These are phyloP conservation scores for Osmanthus fragrans DNA, from an alignment of 257 asterid species.

Conservation along the genomic window DNA sequence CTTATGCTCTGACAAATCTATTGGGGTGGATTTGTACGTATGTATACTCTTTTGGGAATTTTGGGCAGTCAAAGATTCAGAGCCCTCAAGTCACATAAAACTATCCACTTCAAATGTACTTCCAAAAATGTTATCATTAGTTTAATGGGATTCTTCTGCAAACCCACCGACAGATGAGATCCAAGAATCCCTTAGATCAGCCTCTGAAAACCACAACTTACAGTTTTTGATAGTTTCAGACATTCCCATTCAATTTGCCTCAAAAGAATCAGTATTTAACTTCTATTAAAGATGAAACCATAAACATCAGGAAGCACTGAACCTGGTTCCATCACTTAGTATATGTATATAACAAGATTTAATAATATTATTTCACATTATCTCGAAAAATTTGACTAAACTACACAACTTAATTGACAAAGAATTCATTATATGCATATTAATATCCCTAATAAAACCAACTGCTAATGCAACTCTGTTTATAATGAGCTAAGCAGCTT, in stretches of 20 bases:
- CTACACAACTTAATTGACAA: slow-evolving; percentile 1
- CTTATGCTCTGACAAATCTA: neutral
- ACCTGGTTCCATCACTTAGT: slow-evolving; percentile 6
- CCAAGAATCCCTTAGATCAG: slow-evolving; percentile 1
- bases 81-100: neutral
- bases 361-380: neutral
- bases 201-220: slow-evolving; percentile 2
- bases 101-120: neutral
- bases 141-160: neutral
- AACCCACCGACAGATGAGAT: neutral
- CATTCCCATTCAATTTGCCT: neutral
- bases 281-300: slow-evolving; percentile 8
- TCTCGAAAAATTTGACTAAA: neutral
- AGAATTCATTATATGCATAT: neutral
- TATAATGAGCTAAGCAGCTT: neutral
- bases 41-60: neutral
- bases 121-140: neutral
- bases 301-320: slow-evolving; percentile 17
- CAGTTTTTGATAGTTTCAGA: slow-evolving; percentile 1
- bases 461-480: slow-evolving; percentile 14
- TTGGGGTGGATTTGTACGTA: neutral
- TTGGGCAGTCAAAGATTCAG: neutral
- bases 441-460: slow-evolving; percentile 12
- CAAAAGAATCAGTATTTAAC: neutral
- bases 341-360: neutral